A percentile compares a stretch with the other conserved stretches of the same genome.
phyloP scores from a whole-genome alignment of 352 stramenopile species.

The Pythium volutum region DNA sequence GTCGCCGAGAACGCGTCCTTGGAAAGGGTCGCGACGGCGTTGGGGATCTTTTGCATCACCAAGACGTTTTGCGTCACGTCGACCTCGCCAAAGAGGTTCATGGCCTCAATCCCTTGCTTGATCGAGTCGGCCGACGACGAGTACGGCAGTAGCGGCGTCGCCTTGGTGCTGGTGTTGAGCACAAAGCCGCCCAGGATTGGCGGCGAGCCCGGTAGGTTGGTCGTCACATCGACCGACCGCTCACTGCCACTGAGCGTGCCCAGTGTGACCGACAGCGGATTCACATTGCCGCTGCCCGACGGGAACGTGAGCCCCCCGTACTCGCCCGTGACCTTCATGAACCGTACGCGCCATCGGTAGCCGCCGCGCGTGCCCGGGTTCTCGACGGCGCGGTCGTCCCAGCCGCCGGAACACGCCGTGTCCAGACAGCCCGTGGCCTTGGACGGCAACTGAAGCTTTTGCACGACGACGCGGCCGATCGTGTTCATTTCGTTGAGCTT shows the following conservation, averaged over 20 bases:
- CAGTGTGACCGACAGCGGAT: constrained; percentile 38
- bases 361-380: constrained; percentile 77
- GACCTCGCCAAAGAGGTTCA: constrained; percentile 76
- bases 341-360: constrained; percentile 74
- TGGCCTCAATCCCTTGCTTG: constrained; percentile 72
- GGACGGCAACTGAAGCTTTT: constrained; percentile 87
- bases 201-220: constrained; percentile 41
- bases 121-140: constrained; percentile 52
- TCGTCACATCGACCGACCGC: constrained; percentile 51
- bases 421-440: constrained; percentile 46
- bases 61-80: constrained; percentile 52
- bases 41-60: constrained; percentile 52
- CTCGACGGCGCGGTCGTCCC: constrained; percentile 82
- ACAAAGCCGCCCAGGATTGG: constrained; percentile 54
- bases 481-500: constrained; percentile 96
- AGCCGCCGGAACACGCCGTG: constrained; percentile 81
- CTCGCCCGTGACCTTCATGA: constrained; percentile 71
- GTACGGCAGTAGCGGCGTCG: constrained; percentile 56
- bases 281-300: constrained; percentile 73
- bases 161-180: constrained; percentile 34
- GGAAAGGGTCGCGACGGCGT: constrained; percentile 43
- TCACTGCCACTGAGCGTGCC: constrained; percentile 41
- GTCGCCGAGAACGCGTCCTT: constrained; percentile 50
- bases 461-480: constrained; percentile 89
- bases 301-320: constrained; percentile 72